Conservation (phyloP, 768 basidiomycete species). For the Panus rudis region DNA sequence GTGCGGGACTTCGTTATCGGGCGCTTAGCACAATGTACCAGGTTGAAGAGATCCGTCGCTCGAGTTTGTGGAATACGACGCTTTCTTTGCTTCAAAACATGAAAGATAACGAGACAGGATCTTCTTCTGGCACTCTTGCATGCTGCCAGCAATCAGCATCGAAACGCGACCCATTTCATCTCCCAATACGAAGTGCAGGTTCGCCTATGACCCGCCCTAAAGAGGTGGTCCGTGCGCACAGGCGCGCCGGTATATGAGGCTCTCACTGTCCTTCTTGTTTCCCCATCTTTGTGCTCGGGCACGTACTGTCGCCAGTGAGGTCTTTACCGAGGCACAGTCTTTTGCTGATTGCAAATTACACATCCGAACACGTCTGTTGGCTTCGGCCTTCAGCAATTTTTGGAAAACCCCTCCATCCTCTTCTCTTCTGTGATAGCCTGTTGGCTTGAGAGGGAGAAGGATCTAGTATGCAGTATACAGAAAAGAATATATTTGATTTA, state of each 20-base stretch:
- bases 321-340: slow-evolving; percentile 91
- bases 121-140: no score
- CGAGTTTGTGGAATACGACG: no score
- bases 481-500: no score
- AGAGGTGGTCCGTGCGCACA: slow-evolving; percentile 52
- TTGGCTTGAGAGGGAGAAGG: slow-evolving; percentile 10
- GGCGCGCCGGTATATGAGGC: slow-evolving; percentile 34
- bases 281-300: slow-evolving; percentile 85
- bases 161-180: no score
- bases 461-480: slow-evolving; percentile 8
- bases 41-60: no score
- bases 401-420: slow-evolving; percentile 40
- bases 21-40: no score
- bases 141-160: background rate
- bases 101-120: no score
- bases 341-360: slow-evolving; percentile 98
- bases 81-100: no score
- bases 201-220: no score
- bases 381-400: slow-evolving; percentile 91
- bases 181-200: no score
- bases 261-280: background rate
- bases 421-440: slow-evolving; percentile 7
- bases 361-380: slow-evolving; percentile 91
- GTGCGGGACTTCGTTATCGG: no score
- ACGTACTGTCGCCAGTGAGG: slow-evolving; percentile 95